Conservation (phyloP, 192 early-diverging fungal genomes). For the Dissophora globulifera region DNA sequence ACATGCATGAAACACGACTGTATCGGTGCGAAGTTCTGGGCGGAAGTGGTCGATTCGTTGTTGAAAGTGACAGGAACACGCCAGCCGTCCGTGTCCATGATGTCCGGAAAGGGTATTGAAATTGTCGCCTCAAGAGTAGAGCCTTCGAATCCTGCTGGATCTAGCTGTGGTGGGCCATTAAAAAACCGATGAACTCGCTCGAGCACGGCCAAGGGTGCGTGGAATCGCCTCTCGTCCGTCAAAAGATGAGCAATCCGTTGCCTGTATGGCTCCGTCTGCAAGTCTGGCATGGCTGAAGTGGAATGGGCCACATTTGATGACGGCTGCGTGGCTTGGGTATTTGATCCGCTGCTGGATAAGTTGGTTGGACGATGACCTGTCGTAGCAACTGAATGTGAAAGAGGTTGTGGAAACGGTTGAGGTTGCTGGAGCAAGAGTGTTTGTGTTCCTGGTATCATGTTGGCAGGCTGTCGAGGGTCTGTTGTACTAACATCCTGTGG, state of each 20-base stretch:
- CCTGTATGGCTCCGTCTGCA: conserved; percentile 7
- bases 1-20: conserved; percentile 48
- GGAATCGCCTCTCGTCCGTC: conserved; percentile 33
- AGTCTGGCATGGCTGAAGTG: background rate
- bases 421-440: background rate
- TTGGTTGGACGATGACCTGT: background rate
- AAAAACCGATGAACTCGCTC: conserved; percentile 31
- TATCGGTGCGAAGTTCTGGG: conserved; percentile 12
- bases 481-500: too few species aligned
- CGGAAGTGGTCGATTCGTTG: background rate
- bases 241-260: conserved; percentile 10
- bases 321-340: background rate
- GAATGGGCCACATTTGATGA: background rate
- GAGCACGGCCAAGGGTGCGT: conserved; percentile 24
- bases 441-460: background rate
- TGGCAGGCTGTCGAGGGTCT: background rate
- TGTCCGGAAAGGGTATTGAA: conserved; percentile 38
- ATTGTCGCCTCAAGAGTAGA: conserved; percentile 12
- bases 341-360: conserved; percentile 11
- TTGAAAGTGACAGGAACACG: conserved; percentile 1
- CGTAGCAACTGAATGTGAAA: background rate
- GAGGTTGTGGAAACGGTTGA: background rate
- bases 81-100: conserved; percentile 49
- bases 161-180: conserved; percentile 29
- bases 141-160: conserved; percentile 42